Evolutionary conservation across 2,329 filamentous ascomycete genomes (phyloP), one percentile per base, ranked within the genome.

Genomic region (Xylaria multiplex): DNA sequence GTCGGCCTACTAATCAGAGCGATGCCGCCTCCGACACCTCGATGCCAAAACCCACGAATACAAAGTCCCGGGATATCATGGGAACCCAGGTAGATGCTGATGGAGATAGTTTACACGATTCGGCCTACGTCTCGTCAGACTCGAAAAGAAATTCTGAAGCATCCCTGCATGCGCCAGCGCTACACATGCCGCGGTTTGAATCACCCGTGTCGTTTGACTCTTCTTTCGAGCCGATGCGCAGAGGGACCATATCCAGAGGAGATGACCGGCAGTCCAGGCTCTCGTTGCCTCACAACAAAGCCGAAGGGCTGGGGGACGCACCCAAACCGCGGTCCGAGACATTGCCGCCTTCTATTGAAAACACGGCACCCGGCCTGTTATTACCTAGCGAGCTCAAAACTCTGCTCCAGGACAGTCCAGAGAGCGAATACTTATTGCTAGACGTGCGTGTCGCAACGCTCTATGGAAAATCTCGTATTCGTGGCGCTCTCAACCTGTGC

Each of bases 381-480:
- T 77, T 85, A 0, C 81, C 84, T 2, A 77, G 81, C 1, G 80
- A 86, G 35, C 81, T 92, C 14, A 85, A 83, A 67, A 82, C 86
- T 8, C 78, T 92, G 46, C 75, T 93, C 13, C 79, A 85, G 55
- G 75, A 74, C 2, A 70, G 78, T 2, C 62, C 75, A 0, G 73
- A 79, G 8, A 74, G 79, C 7, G 80, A 82, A 0, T 71, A 92
- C 0, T 81, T 99, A 37, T 77, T 98, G 1, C 81, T 99, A 4
- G 96, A 99, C 77, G 86, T 98, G 24, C 88, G 96, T 45, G 93
- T 96, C 0, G 92, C 90, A 32, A 93, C 93, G 22, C 93, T 95
- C 70, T 97, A 91, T 75, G 86, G 89, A 0, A 84, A 87, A 52
- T 90, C 91, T 24, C 88, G 92, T 35, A 91, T 98, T 61, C 81